Percentiles rank a stretch among this genome's conserved stretches.
These are phyloP conservation scores for Termitomyces sp. DNA, from an alignment of 768 basidiomycete species.

Conservation along the genomic window DNA sequence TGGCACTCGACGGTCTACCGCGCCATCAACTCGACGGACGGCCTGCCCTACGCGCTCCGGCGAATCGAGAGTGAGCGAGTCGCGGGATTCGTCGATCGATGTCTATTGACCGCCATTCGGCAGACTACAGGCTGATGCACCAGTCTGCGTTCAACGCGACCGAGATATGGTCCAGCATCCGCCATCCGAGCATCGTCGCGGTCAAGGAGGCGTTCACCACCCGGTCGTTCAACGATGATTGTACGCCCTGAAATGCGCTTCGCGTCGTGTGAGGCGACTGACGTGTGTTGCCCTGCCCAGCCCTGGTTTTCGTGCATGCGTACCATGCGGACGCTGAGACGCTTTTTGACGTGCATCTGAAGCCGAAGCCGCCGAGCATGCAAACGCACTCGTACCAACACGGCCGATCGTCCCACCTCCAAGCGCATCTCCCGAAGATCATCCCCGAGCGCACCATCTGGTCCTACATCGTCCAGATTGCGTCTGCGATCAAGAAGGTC, in stretches of 20 bases:
- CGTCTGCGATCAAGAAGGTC: slow-evolving; percentile 78
- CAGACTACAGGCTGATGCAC: slow-evolving; percentile 81
- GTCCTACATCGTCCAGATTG: slow-evolving; percentile 90
- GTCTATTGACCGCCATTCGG: slow-evolving; percentile 4
- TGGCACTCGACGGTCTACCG: slow-evolving; percentile 85
- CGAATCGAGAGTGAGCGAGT: slow-evolving; percentile 76
- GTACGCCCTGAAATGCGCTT: slow-evolving; percentile 37
- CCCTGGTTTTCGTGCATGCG: slow-evolving; percentile 87
- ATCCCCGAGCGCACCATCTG: slow-evolving; percentile 83
- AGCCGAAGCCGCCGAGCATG: slow-evolving; percentile 36
- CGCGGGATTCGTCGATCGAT: slow-evolving; percentile 4
- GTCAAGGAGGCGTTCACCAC: slow-evolving; percentile 95
- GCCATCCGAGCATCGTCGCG: slow-evolving; percentile 80
- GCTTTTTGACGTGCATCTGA: slow-evolving; percentile 73
- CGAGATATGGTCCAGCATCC: slow-evolving; percentile 80
- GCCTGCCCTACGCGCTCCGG: slow-evolving; percentile 68
- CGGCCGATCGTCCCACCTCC: slow-evolving; percentile 18
- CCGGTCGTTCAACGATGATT: slow-evolving; percentile 85
- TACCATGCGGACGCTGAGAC: slow-evolving; percentile 84
- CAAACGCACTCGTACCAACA: slow-evolving; percentile 16
- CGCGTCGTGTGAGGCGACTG: neutral
- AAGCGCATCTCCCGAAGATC: slow-evolving; percentile 18
- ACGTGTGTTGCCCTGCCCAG: slow-evolving; percentile 32
- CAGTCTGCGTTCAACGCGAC: slow-evolving; percentile 78
- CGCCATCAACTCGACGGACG: slow-evolving; percentile 74